Evolutionary conservation across 1,284 basidiomycete species (phyloP).

Genomic region (Boletus sp.): DNA sequence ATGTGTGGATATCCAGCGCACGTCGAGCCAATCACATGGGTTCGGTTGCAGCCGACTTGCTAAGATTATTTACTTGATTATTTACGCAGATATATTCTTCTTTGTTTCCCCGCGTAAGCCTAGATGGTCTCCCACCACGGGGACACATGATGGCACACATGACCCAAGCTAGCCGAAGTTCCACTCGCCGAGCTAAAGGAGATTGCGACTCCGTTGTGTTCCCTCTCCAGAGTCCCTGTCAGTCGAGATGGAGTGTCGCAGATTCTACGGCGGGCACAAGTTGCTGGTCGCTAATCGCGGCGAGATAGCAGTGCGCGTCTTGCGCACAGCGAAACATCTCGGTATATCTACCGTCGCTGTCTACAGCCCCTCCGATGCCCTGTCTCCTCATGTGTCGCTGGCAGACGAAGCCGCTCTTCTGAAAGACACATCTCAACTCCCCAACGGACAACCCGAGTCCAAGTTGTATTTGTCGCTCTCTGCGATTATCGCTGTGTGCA

Average conservation of each 20-base stretch:
- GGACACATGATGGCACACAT: background rate
- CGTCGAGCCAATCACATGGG: background rate
- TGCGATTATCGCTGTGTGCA: constrained; percentile 44
- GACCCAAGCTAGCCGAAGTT: no score
- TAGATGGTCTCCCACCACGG: background rate
- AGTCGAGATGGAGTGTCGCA: constrained; percentile 14
- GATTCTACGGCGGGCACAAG: constrained; percentile 32
- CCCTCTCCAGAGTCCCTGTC: background rate
- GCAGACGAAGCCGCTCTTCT: constrained; percentile 48
- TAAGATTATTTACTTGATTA: background rate
- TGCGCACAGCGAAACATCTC: constrained; percentile 49
- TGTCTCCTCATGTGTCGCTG: constrained; percentile 50
- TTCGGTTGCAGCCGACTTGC: background rate
- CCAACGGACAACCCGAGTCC: constrained; percentile 31
- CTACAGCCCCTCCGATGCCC: constrained; percentile 52
- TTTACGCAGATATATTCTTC: no score
- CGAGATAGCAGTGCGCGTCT: constrained; percentile 53
- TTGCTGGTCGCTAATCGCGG: constrained; percentile 49
- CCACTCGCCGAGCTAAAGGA: no score
- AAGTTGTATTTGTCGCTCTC: constrained; percentile 42
- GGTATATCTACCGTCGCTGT: constrained; percentile 48
- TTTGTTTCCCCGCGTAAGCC: no score
- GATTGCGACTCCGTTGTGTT: background rate
- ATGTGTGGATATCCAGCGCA: no score
- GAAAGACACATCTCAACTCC: constrained; percentile 17